phyloP scores from a whole-genome alignment of 805 yeast genomes.

The Tetrapisispora pingtungensis region DNA sequence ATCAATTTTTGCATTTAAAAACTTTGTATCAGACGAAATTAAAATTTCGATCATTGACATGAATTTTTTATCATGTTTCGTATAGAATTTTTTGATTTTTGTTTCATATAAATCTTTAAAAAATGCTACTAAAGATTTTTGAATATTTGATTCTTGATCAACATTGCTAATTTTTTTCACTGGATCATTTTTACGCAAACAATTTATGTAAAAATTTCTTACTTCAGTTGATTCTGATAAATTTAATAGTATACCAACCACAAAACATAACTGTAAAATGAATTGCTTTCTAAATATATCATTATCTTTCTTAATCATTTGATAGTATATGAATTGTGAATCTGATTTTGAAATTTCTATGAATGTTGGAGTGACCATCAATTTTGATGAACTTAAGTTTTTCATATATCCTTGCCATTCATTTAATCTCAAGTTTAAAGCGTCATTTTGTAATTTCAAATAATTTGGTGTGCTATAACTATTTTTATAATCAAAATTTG shows the following conservation, averaged over 20 bases:
- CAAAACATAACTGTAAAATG: conserved; percentile 18
- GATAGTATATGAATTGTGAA: conserved; percentile 14
- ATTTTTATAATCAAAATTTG: conserved; percentile 8
- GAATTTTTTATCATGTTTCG: conserved; percentile 17
- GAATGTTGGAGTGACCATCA: conserved; percentile 12
- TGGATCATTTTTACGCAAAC: conserved; percentile 17
- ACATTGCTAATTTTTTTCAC: conserved; percentile 6
- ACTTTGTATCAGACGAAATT: conserved; percentile 9
- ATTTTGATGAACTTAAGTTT: neutral
- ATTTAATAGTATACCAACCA: conserved; percentile 9
- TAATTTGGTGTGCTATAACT: conserved; percentile 10
- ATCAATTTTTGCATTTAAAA: conserved; percentile 15
- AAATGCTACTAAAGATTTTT: conserved; percentile 8
- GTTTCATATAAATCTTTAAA: conserved; percentile 11
- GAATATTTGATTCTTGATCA: conserved; percentile 8
- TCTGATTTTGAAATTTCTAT: conserved; percentile 17
- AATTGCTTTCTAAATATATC: conserved; percentile 25
- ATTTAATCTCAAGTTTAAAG: neutral
- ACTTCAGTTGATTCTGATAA: conserved; percentile 13
- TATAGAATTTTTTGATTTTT: conserved; percentile 17
- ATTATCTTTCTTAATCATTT: conserved; percentile 13
- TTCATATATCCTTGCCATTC: neutral
- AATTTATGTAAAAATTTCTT: conserved; percentile 13
- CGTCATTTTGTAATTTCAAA: conserved; percentile 4
- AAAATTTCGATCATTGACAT: conserved; percentile 8